Base-by-base conservation (phyloP, 1,284 basidiomycete genomes). In the Irpex sp. region DNA sequence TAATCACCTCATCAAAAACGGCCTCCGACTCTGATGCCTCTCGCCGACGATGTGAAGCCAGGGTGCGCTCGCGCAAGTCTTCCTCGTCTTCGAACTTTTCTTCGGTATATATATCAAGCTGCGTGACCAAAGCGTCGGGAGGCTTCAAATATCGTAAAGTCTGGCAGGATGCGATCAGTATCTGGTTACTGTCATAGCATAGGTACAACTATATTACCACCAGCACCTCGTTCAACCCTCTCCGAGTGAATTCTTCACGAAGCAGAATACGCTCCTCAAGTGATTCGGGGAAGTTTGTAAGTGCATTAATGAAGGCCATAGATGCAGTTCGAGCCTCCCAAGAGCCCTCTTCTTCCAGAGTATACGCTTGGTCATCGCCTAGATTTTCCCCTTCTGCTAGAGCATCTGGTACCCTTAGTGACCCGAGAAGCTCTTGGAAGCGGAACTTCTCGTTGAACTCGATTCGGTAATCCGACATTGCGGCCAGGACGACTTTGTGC, bases 51-150 rank as follows among this genome's bases (percentile, higher is more conserved):
- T 81, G 78, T 13, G 71, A 68, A 62, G 87, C 76, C n/a, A 84
- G 70, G 66, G 73, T 76, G 11, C 79, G 83, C 63, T 93, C 88
- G 17, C 87, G 85, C 74, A 94, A 81, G 61, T 95, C 92, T 71
- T 92, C 88, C 73, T 93, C 89, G 73, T 97, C 94, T 67, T 95
- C 93, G 58, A 91, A 91, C 69, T 93, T 92, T 73, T 96, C 94
- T 67, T 97, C 93, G 0, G 85, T 83, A 69, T 94, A 96, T 15
- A 93, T 83, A 66, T 91, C 85, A 5, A 96, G 78, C 70, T 96
- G 94, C 0, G 83, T 89, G 15, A 89, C 72, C 36, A 96, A 77
- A 1, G 76, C 75, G 54, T 94, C 92, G 9, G 93, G 91, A 0
- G 93, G 91, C 68, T 86, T 84, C 52, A 89, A 79, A 69, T 93